Evolutionary conservation across 2,329 filamentous ascomycete genomes (phyloP).

Genomic region (Neofusicoccum laricinum): DNA sequence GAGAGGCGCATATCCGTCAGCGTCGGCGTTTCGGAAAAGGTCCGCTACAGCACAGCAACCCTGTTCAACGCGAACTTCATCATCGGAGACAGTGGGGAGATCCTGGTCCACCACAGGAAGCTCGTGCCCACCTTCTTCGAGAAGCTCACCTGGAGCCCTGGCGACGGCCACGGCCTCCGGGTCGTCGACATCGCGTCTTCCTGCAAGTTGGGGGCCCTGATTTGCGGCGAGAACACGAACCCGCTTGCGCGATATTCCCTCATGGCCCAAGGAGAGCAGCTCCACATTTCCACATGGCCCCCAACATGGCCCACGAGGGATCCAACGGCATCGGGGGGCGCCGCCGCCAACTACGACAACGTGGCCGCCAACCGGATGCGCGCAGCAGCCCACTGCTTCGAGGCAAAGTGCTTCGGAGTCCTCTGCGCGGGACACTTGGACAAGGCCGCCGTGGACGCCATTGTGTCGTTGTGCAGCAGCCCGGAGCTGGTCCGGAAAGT

Average conservation of each 20-base stretch:
- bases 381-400: slow-evolving; percentile 56
- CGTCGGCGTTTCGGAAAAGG: slow-evolving; percentile 51
- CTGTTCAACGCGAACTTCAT: slow-evolving; percentile 54
- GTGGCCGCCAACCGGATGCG: slow-evolving; percentile 52
- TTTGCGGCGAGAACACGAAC: slow-evolving; percentile 60
- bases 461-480: slow-evolving; percentile 30
- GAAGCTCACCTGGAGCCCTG: slow-evolving; percentile 54
- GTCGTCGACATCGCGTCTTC: slow-evolving; percentile 43
- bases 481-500: slow-evolving; percentile 29
- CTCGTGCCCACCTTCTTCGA: slow-evolving; percentile 57
- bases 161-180: slow-evolving; percentile 50
- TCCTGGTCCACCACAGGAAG: slow-evolving; percentile 54
- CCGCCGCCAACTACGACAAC: slow-evolving; percentile 51
- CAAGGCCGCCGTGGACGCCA: slow-evolving; percentile 36
- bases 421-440: slow-evolving; percentile 47
- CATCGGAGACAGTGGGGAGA: slow-evolving; percentile 43
- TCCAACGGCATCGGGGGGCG: neutral
- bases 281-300: slow-evolving; percentile 57
- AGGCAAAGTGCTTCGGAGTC: slow-evolving; percentile 57
- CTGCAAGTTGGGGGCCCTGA: slow-evolving; percentile 50
- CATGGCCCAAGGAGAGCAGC: slow-evolving; percentile 55
- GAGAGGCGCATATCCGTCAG: slow-evolving; percentile 42
- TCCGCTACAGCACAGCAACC: slow-evolving; percentile 43
- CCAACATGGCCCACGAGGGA: slow-evolving; percentile 52
- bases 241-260: slow-evolving; percentile 52